phyloP scores from a whole-genome alignment of 768 basidiomycete genomes.

The Rossbeevera mucosa region DNA sequence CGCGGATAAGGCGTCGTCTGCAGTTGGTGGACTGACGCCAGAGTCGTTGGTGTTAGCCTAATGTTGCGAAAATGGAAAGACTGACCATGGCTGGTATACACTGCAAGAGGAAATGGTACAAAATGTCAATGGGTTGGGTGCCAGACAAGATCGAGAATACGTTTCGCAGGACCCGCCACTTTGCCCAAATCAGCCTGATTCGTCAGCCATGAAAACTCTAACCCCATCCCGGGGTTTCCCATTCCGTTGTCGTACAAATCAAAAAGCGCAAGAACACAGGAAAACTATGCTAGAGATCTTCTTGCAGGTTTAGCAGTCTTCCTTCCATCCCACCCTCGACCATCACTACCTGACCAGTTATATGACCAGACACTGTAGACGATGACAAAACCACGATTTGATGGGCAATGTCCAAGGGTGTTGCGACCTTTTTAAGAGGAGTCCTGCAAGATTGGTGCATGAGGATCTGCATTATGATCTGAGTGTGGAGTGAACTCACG shows the following conservation, averaged over 20 bases:
- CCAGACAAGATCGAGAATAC: conserved; percentile 9
- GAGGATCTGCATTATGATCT: neutral
- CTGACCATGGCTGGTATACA: conserved; percentile 21
- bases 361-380: conserved; percentile 58
- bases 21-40: conserved; percentile 80
- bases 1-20: conserved; percentile 91
- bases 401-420: conserved; percentile 57
- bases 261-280: neutral
- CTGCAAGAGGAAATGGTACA: neutral
- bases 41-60: neutral
- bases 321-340: conserved; percentile 81
- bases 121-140: too few species aligned
- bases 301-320: conserved; percentile 40
- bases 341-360: conserved; percentile 67
- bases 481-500: conserved; percentile 42
- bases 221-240: conserved; percentile 14
- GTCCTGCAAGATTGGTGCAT: conserved; percentile 38
- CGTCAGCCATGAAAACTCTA: conserved; percentile 25
- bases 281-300: conserved; percentile 24
- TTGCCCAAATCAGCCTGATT: conserved; percentile 1
- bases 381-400: conserved; percentile 64
- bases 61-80: neutral
- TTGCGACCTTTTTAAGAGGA: conserved; percentile 65
- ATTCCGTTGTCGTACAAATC: neutral
- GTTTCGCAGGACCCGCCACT: neutral